Percentiles rank a stretch among this genome's conserved stretches.
phyloP scores from a whole-genome alignment of 805 yeast genomes.

The Saccharomycopsis capsularis region DNA sequence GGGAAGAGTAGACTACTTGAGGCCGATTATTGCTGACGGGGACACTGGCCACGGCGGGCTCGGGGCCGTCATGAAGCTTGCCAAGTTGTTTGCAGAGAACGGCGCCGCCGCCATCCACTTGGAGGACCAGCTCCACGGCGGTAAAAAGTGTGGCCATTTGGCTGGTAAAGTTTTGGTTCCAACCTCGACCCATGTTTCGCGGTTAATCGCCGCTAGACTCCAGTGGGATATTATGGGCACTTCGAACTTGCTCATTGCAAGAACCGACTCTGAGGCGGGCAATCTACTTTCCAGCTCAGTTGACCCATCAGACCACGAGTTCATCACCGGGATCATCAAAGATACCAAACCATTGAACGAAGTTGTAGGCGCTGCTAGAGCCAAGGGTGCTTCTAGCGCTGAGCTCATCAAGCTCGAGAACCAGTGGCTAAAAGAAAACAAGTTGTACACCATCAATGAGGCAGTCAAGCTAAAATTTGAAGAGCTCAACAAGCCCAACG shows the following conservation, averaged over 20 bases:
- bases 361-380: constrained; percentile 35
- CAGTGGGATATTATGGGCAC: constrained; percentile 63
- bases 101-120: constrained; percentile 64
- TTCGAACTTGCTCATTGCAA: constrained; percentile 50
- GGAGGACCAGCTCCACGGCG: constrained; percentile 60
- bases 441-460: constrained; percentile 43
- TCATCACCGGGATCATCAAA: constrained; percentile 41
- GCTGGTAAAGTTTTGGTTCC: constrained; percentile 60
- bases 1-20: constrained; percentile 40
- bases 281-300: constrained; percentile 43
- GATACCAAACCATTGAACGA: constrained; percentile 39
- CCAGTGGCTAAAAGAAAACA: constrained; percentile 39
- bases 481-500: constrained; percentile 27
- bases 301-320: constrained; percentile 53
- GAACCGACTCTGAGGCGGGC: constrained; percentile 54
- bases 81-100: constrained; percentile 57
- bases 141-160: constrained; percentile 58
- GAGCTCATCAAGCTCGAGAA: constrained; percentile 36
- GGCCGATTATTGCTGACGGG: constrained; percentile 61
- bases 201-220: constrained; percentile 50
- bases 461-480: constrained; percentile 35
- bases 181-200: constrained; percentile 45
- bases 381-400: constrained; percentile 30
- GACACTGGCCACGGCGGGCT: constrained; percentile 64
- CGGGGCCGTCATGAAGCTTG: constrained; percentile 56